Base-by-base conservation (phyloP, 2,329 filamentous ascomycete species). In the Diaporthe helianthi region DNA sequence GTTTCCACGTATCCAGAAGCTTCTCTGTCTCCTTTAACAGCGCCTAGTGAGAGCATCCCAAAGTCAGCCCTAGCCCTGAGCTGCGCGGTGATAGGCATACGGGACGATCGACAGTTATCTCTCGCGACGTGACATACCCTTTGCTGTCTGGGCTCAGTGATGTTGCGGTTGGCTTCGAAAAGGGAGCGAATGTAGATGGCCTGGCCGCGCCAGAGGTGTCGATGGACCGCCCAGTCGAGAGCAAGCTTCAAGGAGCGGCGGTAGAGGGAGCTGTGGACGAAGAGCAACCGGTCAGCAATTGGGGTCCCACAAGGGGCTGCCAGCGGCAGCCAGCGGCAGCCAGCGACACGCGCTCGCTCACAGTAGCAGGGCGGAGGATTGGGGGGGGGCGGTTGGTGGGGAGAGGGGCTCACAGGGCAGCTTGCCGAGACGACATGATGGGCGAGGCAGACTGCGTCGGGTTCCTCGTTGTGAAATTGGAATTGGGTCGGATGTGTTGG, bases 111-210 rank as follows among this genome's bases (percentile, higher is more conserved):
- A 17, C n/a, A 24, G 9, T n/a, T 9, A 6, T 46, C 31, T 36
- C 15, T 10, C 31, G 22, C 22, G 52, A 38, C 41, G 22, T 63
- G 46, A 69, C 85, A 73, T 86, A 97, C 95, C 83, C 91, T 90
- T 83, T 95, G 92, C 82, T 94, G 92, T 81, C 93, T 89, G 44
- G 93, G 93, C 78, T 98, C 93, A 69, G 87, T 89, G 71, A 98
- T 85, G 78, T 93, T 85, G 79, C 89, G 93, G 81, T 99, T 98
- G 69, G 93, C 93, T 80, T 99, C 96, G 79, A 98, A 99, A 17
- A 98, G 87, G 46, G 92, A 94, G 76, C 96, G 91, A 76, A 99
- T 97, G 81, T 99, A 98, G 73, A 98, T 84, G 38, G 96, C 96
- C 82, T 98, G 96, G 72, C 95, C 94, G 76, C 96, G 92, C 95